A percentile compares a stretch with the other conserved stretches of the same genome.
phyloP scores from a whole-genome alignment of 164 flowering plant species.

The Aristolochia fimbriata region DNA sequence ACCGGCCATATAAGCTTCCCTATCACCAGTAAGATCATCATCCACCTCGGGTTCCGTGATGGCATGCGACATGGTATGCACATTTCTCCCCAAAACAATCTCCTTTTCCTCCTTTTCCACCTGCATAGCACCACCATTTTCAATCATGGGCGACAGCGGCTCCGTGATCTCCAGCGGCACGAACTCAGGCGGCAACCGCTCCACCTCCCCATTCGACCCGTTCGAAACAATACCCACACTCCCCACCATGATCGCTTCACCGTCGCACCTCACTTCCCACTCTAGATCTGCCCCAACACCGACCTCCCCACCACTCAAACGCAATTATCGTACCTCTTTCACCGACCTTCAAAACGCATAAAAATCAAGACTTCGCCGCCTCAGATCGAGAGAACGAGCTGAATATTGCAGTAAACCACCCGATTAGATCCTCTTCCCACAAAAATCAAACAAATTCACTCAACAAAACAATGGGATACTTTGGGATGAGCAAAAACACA shows the following conservation, averaged over 20 bases:
- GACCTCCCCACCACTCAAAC: too few species aligned
- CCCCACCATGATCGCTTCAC: slow-evolving; percentile 18
- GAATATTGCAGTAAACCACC: too few species aligned
- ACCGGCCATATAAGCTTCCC: slow-evolving; percentile 91
- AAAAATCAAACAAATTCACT: too few species aligned
- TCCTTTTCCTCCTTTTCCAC: slow-evolving; percentile 23
- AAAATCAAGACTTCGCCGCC: too few species aligned
- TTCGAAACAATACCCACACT: slow-evolving; percentile 6
- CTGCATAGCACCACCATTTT: slow-evolving; percentile 5
- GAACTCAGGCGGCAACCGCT: slow-evolving; percentile 25
- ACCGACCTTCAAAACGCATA: too few species aligned
- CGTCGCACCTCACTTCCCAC: background rate
- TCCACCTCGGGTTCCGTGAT: slow-evolving; percentile 88
- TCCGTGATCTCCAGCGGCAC: slow-evolving; percentile 22
- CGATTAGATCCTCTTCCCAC: too few species aligned
- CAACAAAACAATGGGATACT: too few species aligned
- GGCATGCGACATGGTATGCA: slow-evolving; percentile 64
- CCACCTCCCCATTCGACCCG: slow-evolving; percentile 15
- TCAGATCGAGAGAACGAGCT: too few species aligned
- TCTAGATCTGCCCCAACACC: background rate
- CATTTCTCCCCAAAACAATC: slow-evolving; percentile 78
- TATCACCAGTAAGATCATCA: slow-evolving; percentile 85
- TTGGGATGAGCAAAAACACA: too few species aligned
- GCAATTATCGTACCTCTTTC: too few species aligned
- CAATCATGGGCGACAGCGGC: slow-evolving; percentile 13